phyloP scores from a whole-genome alignment of 2,329 filamentous ascomycete species.

The Fusarium phyllophilum region DNA sequence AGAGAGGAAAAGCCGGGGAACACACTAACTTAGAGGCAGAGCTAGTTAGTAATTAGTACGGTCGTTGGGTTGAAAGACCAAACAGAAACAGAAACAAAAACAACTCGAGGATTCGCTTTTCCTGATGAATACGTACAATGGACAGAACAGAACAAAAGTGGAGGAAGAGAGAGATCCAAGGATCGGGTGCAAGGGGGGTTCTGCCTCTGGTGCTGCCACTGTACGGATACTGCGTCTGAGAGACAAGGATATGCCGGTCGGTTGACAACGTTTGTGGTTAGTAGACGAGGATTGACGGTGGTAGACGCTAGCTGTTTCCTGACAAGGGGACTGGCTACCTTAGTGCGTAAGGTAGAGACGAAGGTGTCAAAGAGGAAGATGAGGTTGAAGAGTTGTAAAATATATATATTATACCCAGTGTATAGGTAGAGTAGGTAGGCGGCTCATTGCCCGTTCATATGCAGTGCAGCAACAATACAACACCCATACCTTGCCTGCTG shows the following conservation, averaged over 20 bases:
- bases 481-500: not conserved
- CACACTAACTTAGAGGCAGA: not conserved
- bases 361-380: not conserved
- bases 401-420: not conserved
- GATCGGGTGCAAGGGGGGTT: conserved; percentile 10
- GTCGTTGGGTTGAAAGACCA: conserved; percentile 2
- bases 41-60: not conserved
- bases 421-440: not conserved
- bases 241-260: conserved; percentile 31
- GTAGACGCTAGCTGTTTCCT: conserved; percentile 31
- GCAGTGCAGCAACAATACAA: not conserved
- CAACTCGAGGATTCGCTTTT: conserved; percentile 1
- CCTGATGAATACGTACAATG: not conserved
- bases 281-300: conserved; percentile 29
- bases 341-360: not conserved
- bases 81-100: not conserved
- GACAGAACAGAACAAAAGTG: conserved; percentile 24
- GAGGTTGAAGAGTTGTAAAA: not conserved
- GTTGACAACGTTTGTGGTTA: conserved; percentile 40
- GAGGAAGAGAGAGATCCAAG: conserved; percentile 28
- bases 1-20: not conserved
- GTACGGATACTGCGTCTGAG: not conserved
- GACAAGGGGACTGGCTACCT: conserved; percentile 10
- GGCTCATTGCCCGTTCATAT: not conserved
- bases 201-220: not conserved